Evolutionary conservation across 805 yeast species (phyloP).

Genomic region (Candida nitratophila): DNA sequence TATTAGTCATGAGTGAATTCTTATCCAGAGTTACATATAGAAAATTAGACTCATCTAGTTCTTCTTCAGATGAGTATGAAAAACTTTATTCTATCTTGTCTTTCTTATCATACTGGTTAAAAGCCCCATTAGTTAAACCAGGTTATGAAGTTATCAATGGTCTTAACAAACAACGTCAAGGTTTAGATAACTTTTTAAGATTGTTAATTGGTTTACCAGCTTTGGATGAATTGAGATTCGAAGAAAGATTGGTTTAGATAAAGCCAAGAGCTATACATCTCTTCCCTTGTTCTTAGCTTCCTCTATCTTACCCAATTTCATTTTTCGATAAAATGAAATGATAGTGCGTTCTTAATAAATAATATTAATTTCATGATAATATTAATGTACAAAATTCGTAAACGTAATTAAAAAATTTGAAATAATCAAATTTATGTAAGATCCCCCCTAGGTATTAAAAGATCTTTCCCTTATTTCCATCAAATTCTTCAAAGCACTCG

Average conservation of each 20-base stretch:
- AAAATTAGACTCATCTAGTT: constrained; percentile 37
- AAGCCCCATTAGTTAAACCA: constrained; percentile 90
- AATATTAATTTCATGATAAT: background rate
- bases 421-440: background rate
- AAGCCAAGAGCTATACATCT: too few relatives aligned
- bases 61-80: constrained; percentile 31
- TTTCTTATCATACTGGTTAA: constrained; percentile 89
- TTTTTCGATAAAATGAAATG: too few relatives aligned
- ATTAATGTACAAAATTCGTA: background rate
- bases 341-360: background rate
- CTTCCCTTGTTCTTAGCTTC: background rate
- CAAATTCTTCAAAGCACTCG: constrained; percentile 75
- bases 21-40: constrained; percentile 79
- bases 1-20: constrained; percentile 86
- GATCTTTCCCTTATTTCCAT: constrained; percentile 14
- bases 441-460: background rate
- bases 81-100: constrained; percentile 79
- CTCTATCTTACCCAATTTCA: background rate
- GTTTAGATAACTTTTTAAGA: constrained; percentile 84
- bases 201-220: constrained; percentile 87
- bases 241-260: constrained; percentile 61
- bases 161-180: constrained; percentile 89
- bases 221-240: constrained; percentile 86
- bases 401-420: background rate
- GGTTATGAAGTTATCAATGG: constrained; percentile 91